Conservation (phyloP, 805 yeast species). For the Wickerhamomyces bisporus region DNA sequence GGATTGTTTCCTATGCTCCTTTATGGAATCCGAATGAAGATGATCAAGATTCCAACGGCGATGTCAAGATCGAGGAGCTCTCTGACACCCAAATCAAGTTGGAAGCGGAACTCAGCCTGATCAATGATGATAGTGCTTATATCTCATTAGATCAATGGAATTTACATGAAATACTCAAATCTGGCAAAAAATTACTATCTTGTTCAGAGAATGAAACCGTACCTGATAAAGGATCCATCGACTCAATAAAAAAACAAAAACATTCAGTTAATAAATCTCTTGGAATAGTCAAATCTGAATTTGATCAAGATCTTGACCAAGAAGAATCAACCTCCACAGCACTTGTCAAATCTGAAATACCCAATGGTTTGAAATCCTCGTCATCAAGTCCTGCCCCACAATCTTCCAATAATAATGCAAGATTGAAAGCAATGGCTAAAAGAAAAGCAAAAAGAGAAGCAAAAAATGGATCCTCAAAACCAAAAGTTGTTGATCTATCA, state of each 20-base stretch:
- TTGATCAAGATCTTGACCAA: slow-evolving; percentile 18
- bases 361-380: slow-evolving; percentile 6
- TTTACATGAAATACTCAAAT: slow-evolving; percentile 41
- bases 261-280: slow-evolving; percentile 35
- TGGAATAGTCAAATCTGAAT: slow-evolving; percentile 34
- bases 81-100: slow-evolving; percentile 20
- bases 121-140: slow-evolving; percentile 34
- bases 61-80: slow-evolving; percentile 19
- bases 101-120: slow-evolving; percentile 9
- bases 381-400: slow-evolving; percentile 7
- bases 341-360: slow-evolving; percentile 2
- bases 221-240: slow-evolving; percentile 38
- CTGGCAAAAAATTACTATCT: slow-evolving; percentile 41
- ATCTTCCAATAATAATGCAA: slow-evolving; percentile 45
- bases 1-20: slow-evolving; percentile 73
- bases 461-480: slow-evolving; percentile 40
- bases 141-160: slow-evolving; percentile 48
- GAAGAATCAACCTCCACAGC: slow-evolving; percentile 9
- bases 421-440: slow-evolving; percentile 92
- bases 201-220: slow-evolving; percentile 27
- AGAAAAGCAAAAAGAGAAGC: slow-evolving; percentile 77
- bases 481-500: slow-evolving; percentile 57
- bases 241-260: slow-evolving; percentile 32
- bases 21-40: slow-evolving; percentile 73
- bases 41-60: slow-evolving; percentile 16